phyloP scores from a whole-genome alignment of 2,329 filamentous ascomycete genomes.

The Aspergillus sp. region DNA sequence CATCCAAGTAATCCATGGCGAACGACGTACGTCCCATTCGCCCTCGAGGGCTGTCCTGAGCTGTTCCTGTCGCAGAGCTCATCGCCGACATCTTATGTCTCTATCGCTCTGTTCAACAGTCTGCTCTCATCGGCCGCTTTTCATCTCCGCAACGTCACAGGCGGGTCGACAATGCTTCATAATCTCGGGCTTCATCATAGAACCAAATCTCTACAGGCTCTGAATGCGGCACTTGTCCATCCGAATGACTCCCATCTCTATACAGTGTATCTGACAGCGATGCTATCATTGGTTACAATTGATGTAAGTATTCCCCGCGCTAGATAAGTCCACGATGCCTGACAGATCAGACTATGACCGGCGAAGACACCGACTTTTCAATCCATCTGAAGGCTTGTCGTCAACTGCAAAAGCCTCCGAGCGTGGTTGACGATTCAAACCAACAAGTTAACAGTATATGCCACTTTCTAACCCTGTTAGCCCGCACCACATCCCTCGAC shows the following conservation, averaged over 20 bases:
- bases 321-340: not conserved
- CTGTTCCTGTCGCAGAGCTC: slow-evolving; percentile 3
- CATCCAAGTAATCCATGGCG: slow-evolving; percentile 7
- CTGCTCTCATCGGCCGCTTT: slow-evolving; percentile 7
- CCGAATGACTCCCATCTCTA: slow-evolving; percentile 3
- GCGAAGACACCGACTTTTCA: slow-evolving; percentile 14
- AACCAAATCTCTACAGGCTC: slow-evolving; percentile 3
- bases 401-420: slow-evolving; percentile 5
- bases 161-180: slow-evolving; percentile 2
- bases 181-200: slow-evolving; percentile 4
- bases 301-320: slow-evolving; percentile 7
- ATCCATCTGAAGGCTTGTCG: slow-evolving; percentile 11
- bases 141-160: slow-evolving; percentile 5
- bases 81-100: slow-evolving; percentile 1
- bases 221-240: slow-evolving; percentile 3
- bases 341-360: slow-evolving; percentile 6
- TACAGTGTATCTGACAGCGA: slow-evolving; percentile 9
- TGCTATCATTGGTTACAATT: slow-evolving; percentile 12
- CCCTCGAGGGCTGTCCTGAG: slow-evolving; percentile 6
- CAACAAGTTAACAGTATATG: slow-evolving; percentile 11
- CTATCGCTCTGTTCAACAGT: slow-evolving; percentile 7
- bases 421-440: slow-evolving; percentile 3
- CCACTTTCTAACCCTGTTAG: slow-evolving; percentile 11
- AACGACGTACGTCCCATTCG: slow-evolving; percentile 8
- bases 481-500: slow-evolving; percentile 9